Evolutionary conservation across 768 basidiomycete genomes (phyloP).

Genomic region (Serendipita sp.): DNA sequence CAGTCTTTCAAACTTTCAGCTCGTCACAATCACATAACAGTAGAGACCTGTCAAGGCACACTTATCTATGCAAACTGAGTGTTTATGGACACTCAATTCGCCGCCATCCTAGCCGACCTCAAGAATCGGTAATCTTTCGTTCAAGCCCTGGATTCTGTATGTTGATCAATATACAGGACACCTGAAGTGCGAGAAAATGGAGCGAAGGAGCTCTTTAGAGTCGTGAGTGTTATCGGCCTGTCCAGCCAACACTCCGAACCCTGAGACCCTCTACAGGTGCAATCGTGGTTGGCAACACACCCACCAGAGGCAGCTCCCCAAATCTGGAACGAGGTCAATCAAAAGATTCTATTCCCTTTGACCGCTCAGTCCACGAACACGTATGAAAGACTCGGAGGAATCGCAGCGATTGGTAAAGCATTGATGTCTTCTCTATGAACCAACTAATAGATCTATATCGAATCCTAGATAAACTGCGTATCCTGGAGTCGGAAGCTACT

Average conservation of each 20-base stretch:
- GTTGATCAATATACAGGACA: neutral
- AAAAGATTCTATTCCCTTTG: constrained; percentile 61
- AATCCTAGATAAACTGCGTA: constrained; percentile 49
- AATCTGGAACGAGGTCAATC: constrained; percentile 74
- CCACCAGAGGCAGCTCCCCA: constrained; percentile 65
- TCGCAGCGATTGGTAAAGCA: constrained; percentile 66
- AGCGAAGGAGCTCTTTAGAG: neutral
- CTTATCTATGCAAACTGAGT: neutral
- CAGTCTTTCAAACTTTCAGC: neutral
- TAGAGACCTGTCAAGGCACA: neutral
- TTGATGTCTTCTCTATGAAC: neutral
- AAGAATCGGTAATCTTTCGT: neutral
- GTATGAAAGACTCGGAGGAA: constrained; percentile 68
- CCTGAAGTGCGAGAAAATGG: neutral
- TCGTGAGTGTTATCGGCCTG: neutral
- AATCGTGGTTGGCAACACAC: constrained; percentile 59
- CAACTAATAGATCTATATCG: neutral
- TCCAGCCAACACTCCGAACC: neutral
- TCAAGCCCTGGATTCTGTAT: neutral
- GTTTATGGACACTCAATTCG: neutral
- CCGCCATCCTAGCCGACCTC: neutral
- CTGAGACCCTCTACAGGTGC: constrained; percentile 33
- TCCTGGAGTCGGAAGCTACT: constrained; percentile 60
- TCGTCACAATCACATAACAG: neutral
- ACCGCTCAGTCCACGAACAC: constrained; percentile 45